Evolutionary conservation across 495 filamentous ascomycete genomes (phyloP), one percentile per base, ranked within the genome.

Genomic region (Penicillium arizonense): DNA sequence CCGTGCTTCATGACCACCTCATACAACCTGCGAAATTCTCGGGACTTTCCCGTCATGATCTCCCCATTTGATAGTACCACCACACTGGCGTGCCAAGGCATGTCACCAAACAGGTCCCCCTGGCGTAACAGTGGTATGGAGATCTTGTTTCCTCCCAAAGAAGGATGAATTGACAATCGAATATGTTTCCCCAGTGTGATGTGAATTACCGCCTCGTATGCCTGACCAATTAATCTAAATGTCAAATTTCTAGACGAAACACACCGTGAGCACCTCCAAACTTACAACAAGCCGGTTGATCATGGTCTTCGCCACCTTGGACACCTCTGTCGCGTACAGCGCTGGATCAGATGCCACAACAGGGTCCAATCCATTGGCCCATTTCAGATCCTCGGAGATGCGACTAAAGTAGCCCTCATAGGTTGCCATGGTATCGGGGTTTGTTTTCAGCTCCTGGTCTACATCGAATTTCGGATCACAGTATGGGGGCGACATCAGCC

Each of bases 1-100:
- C n/a, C 48, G 35, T 50, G 18, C n/a, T 21, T 50, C 38, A 24
- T 26, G 12, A 50, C 48, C 11, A 43, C 20, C 39, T 50, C 48
- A n/a, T 50, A 50, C 13, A 43, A 26, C 24, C 35, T 28, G 38
- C 48, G 38, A 35, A 50, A 50, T 3, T 43, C 48, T 35, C n/a
- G 48, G 12, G 48, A 42, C 1, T 12, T 34, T 16, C 48, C 48
- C 3, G 48, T 50, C 39, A 35, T 16, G 21, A 50, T 35, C 3
- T 23, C 21, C n/a, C 48, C 48, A 18, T 50, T 50, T 20, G 48
- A 35, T 1, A 50, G 20, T n/a, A 50, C 48, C 18, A 43, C 39
- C 10, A 50, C 23, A 35, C 48, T 50, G 33, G 48, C 39, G 34
- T 50, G 48, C 48, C 48, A 50, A 3, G 48, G 48, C 48, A 50